phyloP scores from a whole-genome alignment of 805 yeast species.

The Saccharomycopsis vini region DNA sequence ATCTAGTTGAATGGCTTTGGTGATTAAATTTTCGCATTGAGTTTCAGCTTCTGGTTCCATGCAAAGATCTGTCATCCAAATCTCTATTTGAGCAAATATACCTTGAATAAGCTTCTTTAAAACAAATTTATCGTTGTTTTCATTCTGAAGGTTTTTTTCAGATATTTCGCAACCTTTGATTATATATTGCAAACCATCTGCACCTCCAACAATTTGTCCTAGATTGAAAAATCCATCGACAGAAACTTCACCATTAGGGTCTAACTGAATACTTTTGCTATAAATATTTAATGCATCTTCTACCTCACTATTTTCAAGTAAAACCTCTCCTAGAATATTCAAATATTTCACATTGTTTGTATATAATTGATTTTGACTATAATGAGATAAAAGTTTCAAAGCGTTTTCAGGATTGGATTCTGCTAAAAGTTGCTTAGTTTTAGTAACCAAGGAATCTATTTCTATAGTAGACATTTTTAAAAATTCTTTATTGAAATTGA shows the following conservation, averaged over 20 bases:
- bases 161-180: constrained; percentile 32
- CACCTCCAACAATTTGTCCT: constrained; percentile 86
- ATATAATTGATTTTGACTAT: constrained; percentile 24
- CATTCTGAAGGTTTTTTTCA: constrained; percentile 23
- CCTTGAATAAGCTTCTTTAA: constrained; percentile 65
- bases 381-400: constrained; percentile 36
- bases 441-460: constrained; percentile 22
- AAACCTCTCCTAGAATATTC: constrained; percentile 63
- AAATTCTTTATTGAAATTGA: not conserved
- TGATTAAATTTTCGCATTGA: constrained; percentile 65
- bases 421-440: constrained; percentile 37
- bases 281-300: constrained; percentile 67
- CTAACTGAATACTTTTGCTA: constrained; percentile 52
- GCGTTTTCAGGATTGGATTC: constrained; percentile 48
- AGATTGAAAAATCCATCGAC: constrained; percentile 80
- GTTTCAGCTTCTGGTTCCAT: constrained; percentile 86
- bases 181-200: constrained; percentile 55
- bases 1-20: constrained; percentile 42
- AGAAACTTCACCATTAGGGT: constrained; percentile 55
- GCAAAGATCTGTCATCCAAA: constrained; percentile 96
- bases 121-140: constrained; percentile 27
- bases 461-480: not conserved
- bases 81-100: constrained; percentile 77
- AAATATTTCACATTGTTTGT: constrained; percentile 36
- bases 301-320: constrained; percentile 71